Evolutionary conservation across 2,329 filamentous ascomycete species (phyloP), one percentile per base, ranked within the genome.

Genomic region (Teratosphaeria destructans): DNA sequence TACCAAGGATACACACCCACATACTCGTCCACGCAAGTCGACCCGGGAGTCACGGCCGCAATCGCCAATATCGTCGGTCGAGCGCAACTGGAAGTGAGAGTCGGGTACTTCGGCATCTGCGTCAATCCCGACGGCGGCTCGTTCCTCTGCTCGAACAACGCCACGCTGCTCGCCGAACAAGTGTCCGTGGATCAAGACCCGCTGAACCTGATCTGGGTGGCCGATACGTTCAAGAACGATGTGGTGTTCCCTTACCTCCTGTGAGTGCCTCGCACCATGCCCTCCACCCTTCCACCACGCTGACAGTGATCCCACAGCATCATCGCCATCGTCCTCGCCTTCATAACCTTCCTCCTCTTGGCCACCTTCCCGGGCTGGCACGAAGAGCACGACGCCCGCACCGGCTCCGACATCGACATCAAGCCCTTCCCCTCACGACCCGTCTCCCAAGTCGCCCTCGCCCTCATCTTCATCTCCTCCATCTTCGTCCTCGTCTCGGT

Each of bases 311-410:
- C 55, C 34, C 19, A 32, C 66, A 94, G 90, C 64, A 99, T 99
- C 79, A 92, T 99, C 71, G 94, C 94, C 71, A 92, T 97, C 72
- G 89, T 99, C 73, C 91, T 99, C 71, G 92, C 94, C 67, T 97
- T 97, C 77, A 82, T 97, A 75, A 96, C 91, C 74, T 90, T 99
- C 73, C 83, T 99, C 63, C 84, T 99, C 52, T 86, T 99, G 58
- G 93, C 92, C 58, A 97, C 94, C 37, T 99, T 97, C 77, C 94
- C 94, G 1, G 92, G 92, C 64, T 99, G 94, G 90, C 92, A 97
- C 75, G 90, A 96, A 75, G 90, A 95, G 75, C 83, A 86, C 64
- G 89, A 94, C 74, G 85, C 82, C 43, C 81, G 84, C 39, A 79
- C 76, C 57, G 92, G 91, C 57, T 90, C 86, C 55, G 91, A 95